phyloP scores from a whole-genome alignment of 345 rosid genomes.

The Noccaea caerulescens region DNA sequence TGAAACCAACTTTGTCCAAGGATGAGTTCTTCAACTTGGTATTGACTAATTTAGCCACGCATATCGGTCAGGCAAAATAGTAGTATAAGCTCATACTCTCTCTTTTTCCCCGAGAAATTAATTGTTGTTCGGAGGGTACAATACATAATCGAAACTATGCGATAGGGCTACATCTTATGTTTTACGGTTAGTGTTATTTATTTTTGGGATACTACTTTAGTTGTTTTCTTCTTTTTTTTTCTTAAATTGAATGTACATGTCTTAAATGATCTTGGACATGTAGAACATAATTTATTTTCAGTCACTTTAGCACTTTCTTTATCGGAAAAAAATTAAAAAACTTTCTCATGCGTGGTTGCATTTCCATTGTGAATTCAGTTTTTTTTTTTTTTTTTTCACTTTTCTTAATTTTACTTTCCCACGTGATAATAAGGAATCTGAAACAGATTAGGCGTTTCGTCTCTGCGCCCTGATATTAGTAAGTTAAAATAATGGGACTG shows the following conservation, averaged over 20 bases:
- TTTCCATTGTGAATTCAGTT: neutral
- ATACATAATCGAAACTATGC: neutral
- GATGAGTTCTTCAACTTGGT: conserved; percentile 49
- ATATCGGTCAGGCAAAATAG: neutral
- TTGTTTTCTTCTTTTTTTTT: neutral
- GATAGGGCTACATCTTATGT: neutral
- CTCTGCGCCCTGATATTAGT: neutral
- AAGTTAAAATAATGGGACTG: neutral
- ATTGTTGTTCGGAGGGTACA: neutral
- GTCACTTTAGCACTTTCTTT: neutral
- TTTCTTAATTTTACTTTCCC: neutral
- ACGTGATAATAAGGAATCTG: neutral
- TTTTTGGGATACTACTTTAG: too few relatives aligned
- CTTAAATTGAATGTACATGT: neutral
- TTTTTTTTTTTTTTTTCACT: neutral
- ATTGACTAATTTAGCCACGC: neutral
- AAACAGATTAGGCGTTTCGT: too few relatives aligned
- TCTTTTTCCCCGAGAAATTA: neutral
- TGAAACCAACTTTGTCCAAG: conserved; percentile 73
- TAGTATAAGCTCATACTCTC: neutral
- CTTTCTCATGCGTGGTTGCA: neutral
- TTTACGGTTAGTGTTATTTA: neutral
- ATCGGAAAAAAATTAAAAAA: neutral
- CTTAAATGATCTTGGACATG: neutral
- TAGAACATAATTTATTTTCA: neutral